Conservation (phyloP, 2,329 filamentous ascomycete species). For the Orbilia javanica region DNA sequence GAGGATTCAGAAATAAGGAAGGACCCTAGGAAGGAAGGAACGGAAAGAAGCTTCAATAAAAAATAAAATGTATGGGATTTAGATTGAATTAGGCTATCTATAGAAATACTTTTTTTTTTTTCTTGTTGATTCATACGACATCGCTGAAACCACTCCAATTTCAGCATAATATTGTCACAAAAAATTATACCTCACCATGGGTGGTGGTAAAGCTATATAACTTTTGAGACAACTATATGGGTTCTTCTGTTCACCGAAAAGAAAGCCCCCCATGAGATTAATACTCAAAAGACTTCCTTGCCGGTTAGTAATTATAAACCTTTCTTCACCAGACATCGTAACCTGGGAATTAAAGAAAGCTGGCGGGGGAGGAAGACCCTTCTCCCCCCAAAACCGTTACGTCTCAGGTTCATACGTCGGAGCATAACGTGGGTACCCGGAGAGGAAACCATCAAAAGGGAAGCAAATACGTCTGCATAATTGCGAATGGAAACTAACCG, state of each 20-base stretch:
- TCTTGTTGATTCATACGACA: background rate
- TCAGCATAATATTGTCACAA: background rate
- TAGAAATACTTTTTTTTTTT: background rate
- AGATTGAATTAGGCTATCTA: background rate
- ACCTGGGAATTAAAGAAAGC: background rate
- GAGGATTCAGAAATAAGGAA: background rate
- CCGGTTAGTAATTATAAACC: conserved; percentile 14
- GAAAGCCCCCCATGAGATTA: background rate
- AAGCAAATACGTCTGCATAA: background rate
- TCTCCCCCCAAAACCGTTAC: conserved; percentile 6
- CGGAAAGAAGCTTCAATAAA: background rate
- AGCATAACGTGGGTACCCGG: conserved; percentile 7
- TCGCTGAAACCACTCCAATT: conserved; percentile 17
- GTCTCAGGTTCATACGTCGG: conserved; percentile 6
- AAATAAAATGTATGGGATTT: background rate
- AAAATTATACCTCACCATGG: conserved; percentile 7
- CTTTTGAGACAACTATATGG: background rate
- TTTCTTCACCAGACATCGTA: background rate
- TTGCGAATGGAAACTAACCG: background rate
- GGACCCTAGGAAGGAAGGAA: background rate
- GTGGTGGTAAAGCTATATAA: background rate
- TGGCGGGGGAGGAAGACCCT: too few relatives aligned
- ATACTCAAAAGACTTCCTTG: background rate
- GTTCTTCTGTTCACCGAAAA: background rate
- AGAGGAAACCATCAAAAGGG: background rate